A percentile compares a stretch with the other conserved stretches of the same genome.
These are phyloP conservation scores for Chaetothyriales sp. DNA, from an alignment of 2,329 filamentous ascomycete species.

Conservation along the genomic window DNA sequence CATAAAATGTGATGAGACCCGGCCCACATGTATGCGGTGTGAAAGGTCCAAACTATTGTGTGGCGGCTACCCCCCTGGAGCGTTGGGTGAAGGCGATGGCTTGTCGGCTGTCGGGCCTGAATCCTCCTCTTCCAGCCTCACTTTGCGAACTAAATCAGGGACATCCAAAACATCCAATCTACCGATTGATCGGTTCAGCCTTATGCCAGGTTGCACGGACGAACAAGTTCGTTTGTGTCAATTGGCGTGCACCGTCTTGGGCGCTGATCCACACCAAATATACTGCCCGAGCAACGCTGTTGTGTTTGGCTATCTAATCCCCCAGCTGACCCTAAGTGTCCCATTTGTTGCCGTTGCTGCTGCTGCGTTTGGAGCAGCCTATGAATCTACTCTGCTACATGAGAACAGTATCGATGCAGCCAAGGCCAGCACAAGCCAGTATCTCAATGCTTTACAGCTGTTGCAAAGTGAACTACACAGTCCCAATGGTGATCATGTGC, in stretches of 20 bases:
- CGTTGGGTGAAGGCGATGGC: no score
- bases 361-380: slow-evolving; percentile 1
- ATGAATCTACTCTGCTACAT: background rate
- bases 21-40: background rate
- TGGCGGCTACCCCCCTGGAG: background rate
- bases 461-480: background rate
- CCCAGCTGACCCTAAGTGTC: background rate
- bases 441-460: background rate
- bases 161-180: no score
- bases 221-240: background rate
- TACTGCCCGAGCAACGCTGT: background rate
- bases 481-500: background rate
- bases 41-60: background rate
- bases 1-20: slow-evolving; percentile 2
- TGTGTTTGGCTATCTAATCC: background rate
- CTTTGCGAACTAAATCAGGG: background rate
- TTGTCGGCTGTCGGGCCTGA: no score
- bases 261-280: background rate
- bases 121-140: no score
- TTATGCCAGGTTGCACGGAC: background rate
- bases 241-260: background rate
- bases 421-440: background rate
- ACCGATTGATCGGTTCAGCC: background rate
- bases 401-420: background rate
- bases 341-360: background rate